phyloP scores from a whole-genome alignment of 1,284 basidiomycete species.

The Baeospora myosura region DNA sequence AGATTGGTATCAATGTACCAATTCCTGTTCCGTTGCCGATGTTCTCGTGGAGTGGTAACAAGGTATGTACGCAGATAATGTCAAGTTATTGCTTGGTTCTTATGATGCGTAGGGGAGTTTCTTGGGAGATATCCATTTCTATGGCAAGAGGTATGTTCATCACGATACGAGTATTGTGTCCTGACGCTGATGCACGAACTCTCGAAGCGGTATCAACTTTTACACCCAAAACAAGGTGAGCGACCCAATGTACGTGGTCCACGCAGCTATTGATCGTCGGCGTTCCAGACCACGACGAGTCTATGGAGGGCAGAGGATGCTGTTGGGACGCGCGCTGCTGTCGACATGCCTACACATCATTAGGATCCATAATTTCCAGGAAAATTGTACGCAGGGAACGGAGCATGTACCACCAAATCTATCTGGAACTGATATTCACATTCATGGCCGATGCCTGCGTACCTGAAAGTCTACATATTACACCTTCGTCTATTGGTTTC shows the following conservation, averaged over 20 bases:
- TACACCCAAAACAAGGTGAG: slow-evolving; percentile 83
- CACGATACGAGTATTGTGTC: not conserved
- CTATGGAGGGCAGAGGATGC: slow-evolving; percentile 82
- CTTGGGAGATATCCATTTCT: slow-evolving; percentile 85
- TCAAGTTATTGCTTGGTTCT: not conserved
- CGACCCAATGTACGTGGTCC: not conserved
- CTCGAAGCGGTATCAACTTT: slow-evolving; percentile 72
- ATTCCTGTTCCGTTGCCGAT: slow-evolving; percentile 85
- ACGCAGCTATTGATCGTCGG: too few species aligned
- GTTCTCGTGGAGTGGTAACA: slow-evolving; percentile 92
- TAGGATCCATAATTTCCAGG: slow-evolving; percentile 22
- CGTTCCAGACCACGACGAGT: slow-evolving; percentile 67
- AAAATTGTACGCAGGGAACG: not conserved
- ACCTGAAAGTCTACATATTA: not conserved
- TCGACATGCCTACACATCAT: slow-evolving; percentile 77
- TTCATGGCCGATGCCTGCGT: not conserved
- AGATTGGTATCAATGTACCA: slow-evolving; percentile 91
- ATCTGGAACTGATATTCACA: not conserved
- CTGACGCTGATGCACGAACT: slow-evolving; percentile 4
- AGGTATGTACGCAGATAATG: slow-evolving; percentile 36
- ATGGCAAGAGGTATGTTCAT: slow-evolving; percentile 65
- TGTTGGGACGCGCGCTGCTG: slow-evolving; percentile 66
- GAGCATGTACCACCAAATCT: not conserved
- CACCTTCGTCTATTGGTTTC: not conserved
- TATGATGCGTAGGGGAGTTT: slow-evolving; percentile 41